Conservation (phyloP, 2,329 filamentous ascomycete genomes). For the Penicillium sp. region DNA sequence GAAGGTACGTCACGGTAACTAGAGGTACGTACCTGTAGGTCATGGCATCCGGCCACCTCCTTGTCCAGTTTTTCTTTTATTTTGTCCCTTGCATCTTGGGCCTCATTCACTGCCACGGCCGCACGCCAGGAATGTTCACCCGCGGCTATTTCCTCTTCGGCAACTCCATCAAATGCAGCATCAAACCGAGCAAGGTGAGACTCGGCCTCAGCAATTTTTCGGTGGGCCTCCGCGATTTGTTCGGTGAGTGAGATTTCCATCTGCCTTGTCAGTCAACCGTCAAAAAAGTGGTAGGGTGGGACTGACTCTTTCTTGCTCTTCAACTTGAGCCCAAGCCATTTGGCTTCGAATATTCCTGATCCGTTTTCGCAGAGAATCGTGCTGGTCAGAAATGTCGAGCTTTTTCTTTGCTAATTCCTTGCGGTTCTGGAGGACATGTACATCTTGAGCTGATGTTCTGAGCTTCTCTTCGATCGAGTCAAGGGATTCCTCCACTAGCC, state of each 20-base stretch:
- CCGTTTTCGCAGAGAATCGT: constrained; percentile 62
- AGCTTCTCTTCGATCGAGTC: constrained; percentile 69
- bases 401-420: constrained; percentile 63
- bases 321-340: constrained; percentile 84
- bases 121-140: constrained; percentile 45
- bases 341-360: constrained; percentile 62
- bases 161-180: constrained; percentile 45
- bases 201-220: constrained; percentile 51
- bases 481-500: constrained; percentile 73
- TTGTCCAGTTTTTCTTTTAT: constrained; percentile 54
- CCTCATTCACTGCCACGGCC: constrained; percentile 43
- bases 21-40: constrained; percentile 46
- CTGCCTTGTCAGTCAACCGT: constrained; percentile 20
- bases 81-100: constrained; percentile 49
- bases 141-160: constrained; percentile 40
- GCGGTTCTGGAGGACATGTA: constrained; percentile 58
- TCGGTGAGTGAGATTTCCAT: constrained; percentile 36
- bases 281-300: background rate
- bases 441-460: constrained; percentile 59
- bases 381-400: constrained; percentile 64
- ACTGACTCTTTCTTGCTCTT: constrained; percentile 63
- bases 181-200: constrained; percentile 46
- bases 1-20: background rate
- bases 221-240: constrained; percentile 38
- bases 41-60: constrained; percentile 53